A percentile compares a stretch with the other conserved stretches of the same genome.
These are phyloP conservation scores for Talaromyces proteolyticus DNA, from an alignment of 495 filamentous ascomycete genomes.

Conservation along the genomic window DNA sequence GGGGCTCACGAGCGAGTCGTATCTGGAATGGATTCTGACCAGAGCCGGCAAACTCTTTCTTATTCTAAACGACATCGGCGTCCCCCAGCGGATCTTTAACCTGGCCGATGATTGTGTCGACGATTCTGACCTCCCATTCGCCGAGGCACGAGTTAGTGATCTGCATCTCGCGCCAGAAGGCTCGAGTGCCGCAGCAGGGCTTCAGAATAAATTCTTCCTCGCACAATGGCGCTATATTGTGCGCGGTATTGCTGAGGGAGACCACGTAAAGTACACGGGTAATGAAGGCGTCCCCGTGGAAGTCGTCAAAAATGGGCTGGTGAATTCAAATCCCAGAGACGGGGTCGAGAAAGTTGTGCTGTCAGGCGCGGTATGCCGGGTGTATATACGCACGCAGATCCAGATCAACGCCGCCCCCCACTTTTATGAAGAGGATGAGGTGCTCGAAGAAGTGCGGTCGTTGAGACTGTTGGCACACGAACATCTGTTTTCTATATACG, in stretches of 20 bases:
- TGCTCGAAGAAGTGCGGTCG: slow-evolving; percentile 60
- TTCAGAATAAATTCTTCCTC: slow-evolving; percentile 71
- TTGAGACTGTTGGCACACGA: slow-evolving; percentile 63
- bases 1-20: slow-evolving; percentile 82
- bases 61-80: slow-evolving; percentile 70
- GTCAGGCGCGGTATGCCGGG: slow-evolving; percentile 31
- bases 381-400: slow-evolving; percentile 68
- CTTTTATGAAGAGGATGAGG: slow-evolving; percentile 57
- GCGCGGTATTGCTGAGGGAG: slow-evolving; percentile 61
- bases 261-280: slow-evolving; percentile 66
- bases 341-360: slow-evolving; percentile 65
- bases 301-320: slow-evolving; percentile 50
- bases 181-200: slow-evolving; percentile 37
- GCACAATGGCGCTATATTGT: slow-evolving; percentile 80
- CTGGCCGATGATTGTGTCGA: slow-evolving; percentile 83
- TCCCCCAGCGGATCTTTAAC: slow-evolving; percentile 80
- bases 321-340: slow-evolving; percentile 34
- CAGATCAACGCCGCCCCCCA: slow-evolving; percentile 53
- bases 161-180: slow-evolving; percentile 54
- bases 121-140: slow-evolving; percentile 80
- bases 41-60: slow-evolving; percentile 77
- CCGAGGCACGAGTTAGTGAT: slow-evolving; percentile 62
- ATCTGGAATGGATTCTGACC: slow-evolving; percentile 85
- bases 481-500: slow-evolving; percentile 76
- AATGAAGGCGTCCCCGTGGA: slow-evolving; percentile 80